Evolutionary conservation across 495 filamentous ascomycete genomes (phyloP).

Genomic region (Neurospora discreta): DNA sequence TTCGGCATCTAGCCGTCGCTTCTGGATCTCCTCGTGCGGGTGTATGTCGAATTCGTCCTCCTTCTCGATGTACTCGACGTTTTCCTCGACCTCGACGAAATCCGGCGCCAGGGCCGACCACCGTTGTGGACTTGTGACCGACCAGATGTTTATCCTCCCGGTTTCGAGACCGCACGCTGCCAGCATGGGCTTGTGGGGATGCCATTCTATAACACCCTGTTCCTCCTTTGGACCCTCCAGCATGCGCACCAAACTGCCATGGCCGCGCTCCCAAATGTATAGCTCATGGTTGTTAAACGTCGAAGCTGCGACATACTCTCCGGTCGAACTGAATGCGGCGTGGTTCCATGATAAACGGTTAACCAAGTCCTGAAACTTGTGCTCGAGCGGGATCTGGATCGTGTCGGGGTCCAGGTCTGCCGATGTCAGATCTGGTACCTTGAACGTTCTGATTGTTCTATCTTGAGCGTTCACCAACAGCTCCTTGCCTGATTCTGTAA

Average conservation of each 20-base stretch:
- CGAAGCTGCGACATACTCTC: slow-evolving; percentile 85
- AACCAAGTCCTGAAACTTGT: slow-evolving; percentile 97
- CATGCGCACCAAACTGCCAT: slow-evolving; percentile 92
- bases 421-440: slow-evolving; percentile 42
- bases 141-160: slow-evolving; percentile 87
- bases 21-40: slow-evolving; percentile 87
- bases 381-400: slow-evolving; percentile 83
- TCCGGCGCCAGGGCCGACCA: slow-evolving; percentile 96
- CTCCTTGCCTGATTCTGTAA: slow-evolving; percentile 72
- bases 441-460: slow-evolving; percentile 81
- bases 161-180: slow-evolving; percentile 84
- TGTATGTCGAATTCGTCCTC: slow-evolving; percentile 99
- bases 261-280: slow-evolving; percentile 93
- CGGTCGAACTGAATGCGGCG: slow-evolving; percentile 82
- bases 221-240: slow-evolving; percentile 93
- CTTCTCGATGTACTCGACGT: slow-evolving; percentile 86
- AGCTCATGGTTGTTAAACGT: slow-evolving; percentile 97
- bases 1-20: slow-evolving; percentile 76
- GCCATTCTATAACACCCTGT: slow-evolving; percentile 92
- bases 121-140: slow-evolving; percentile 79
- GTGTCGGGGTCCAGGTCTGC: slow-evolving; percentile 51
- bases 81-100: slow-evolving; percentile 96
- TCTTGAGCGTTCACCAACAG: slow-evolving; percentile 85
- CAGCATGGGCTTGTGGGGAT: slow-evolving; percentile 77
- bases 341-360: slow-evolving; percentile 93